A percentile compares a stretch with the other conserved stretches of the same genome.
Evolutionary conservation across 2,329 filamentous ascomycete species (phyloP).

Genomic region (Fusarium algeriense): DNA sequence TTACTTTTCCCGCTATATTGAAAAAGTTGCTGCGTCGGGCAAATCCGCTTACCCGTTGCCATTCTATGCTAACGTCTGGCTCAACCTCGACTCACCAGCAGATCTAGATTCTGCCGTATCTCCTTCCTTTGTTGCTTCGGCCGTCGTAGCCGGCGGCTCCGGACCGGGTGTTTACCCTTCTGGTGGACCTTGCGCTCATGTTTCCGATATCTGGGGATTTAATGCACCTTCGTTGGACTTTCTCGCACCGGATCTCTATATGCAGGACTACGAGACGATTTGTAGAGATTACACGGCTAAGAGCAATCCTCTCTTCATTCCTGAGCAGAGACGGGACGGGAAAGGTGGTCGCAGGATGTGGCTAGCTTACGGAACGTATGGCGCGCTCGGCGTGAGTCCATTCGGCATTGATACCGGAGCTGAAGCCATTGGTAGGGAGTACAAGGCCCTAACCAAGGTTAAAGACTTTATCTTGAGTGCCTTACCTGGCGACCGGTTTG

Average conservation of each 20-base stretch:
- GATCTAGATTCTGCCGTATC: too few species aligned
- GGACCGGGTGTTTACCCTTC: too few species aligned
- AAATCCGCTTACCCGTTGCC: background rate
- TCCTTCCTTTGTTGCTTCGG: too few species aligned
- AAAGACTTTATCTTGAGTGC: too few species aligned
- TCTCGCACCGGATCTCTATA: background rate
- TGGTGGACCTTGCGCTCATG: background rate
- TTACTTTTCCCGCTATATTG: background rate
- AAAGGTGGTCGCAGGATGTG: background rate
- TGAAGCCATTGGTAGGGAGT: background rate
- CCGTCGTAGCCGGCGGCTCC: too few species aligned
- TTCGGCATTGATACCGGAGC: background rate
- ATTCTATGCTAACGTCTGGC: too few species aligned
- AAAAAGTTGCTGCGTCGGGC: background rate
- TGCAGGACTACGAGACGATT: background rate
- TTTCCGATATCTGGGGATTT: background rate
- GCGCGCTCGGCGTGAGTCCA: background rate
- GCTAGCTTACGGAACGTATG: background rate
- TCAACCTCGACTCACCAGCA: too few species aligned
- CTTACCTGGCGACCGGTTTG: too few species aligned
- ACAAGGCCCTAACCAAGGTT: background rate
- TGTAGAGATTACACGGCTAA: background rate
- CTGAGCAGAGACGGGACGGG: background rate
- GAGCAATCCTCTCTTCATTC: background rate
- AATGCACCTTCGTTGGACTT: background rate